Evolutionary conservation across 192 early-diverging fungal genomes (phyloP), one percentile per base, ranked within the genome.

Genomic region (Linnemannia elongata): DNA sequence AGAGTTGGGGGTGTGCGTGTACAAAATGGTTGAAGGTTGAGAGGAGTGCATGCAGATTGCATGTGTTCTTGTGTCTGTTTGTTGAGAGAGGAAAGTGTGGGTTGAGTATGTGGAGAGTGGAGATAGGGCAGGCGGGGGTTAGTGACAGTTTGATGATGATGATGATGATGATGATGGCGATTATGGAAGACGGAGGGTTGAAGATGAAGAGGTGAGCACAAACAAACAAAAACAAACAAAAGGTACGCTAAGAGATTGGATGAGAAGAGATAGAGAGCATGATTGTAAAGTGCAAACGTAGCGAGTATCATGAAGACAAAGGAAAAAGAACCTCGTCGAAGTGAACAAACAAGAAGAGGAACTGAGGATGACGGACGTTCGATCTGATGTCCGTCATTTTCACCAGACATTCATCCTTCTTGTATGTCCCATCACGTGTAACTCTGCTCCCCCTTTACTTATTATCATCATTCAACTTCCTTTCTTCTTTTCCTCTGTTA

Each of bases 371-470:
- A 66, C 60, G 60, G 60, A 66, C 35, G 60, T 66, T 66, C 60
- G 60, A 66, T 60, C 18, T 18, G 49, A 3, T 18, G 3, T 24
- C 10, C 18, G 33, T 18, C 4, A 54, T 74, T 52, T 74, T 12
- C 4, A 44, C 22, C 57, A 15, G 6, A n/a, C 76, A 45, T 77
- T 33, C 76, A 47, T 30, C 49, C 22, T 27, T 6, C 60, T 3
- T 15, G 60, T 66, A 66, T 3, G 3, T 39, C 60, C 60, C 30
- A 66, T 66, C 60, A 66, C 60, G 60, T 66, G 60, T 15, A 30
- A 66, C n/a, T 24, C 36, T 77, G 15, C 27, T 75, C 68, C 38
- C 15, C 55, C 38, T 57, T 77, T 77, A 49, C 54, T 36, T n/a
- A n/a, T n/a, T n/a, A n/a, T n/a, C n/a, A n/a, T n/a, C n/a, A n/a